Conservation (phyloP, 139 green algal genomes). For the Picochlorum sp. region DNA sequence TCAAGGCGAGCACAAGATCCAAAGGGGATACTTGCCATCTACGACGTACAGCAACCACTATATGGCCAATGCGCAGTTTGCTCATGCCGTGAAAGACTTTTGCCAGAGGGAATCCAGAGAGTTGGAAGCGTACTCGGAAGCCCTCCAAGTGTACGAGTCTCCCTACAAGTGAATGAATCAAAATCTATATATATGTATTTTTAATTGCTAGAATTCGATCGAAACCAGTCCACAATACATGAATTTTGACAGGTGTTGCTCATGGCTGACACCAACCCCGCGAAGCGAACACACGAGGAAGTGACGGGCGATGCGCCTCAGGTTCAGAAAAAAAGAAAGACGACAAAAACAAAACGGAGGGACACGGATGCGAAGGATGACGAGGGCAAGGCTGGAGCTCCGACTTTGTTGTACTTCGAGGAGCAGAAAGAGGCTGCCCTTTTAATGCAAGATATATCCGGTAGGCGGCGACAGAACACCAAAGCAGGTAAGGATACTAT, state of each 20-base stretch:
- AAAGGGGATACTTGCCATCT: conserved; percentile 77
- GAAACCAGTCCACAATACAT: no score
- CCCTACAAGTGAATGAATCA: conserved; percentile 41
- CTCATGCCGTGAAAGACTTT: conserved; percentile 4
- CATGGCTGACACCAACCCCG: no score
- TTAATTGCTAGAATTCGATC: not conserved
- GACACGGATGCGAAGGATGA: not conserved
- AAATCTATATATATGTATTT: not conserved
- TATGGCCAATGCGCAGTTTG: conserved; percentile 51
- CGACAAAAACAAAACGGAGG: not conserved
- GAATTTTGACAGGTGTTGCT: no score
- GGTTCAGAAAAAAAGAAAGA: no score
- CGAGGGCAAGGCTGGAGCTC: not conserved
- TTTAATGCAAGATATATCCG: not conserved
- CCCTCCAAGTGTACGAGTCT: conserved; percentile 29
- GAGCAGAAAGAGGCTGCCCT: not conserved
- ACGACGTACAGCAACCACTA: conserved; percentile 74
- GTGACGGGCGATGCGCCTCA: no score
- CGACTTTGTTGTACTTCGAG: not conserved
- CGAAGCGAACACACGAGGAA: no score
- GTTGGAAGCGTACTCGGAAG: conserved; percentile 45
- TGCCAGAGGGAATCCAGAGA: conserved; percentile 36
- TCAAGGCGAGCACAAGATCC: conserved; percentile 91
- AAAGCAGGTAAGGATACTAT: not conserved
- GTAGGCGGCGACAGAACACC: not conserved